phyloP scores from a whole-genome alignment of 1,284 basidiomycete genomes.

The Megacollybia platyphylla region DNA sequence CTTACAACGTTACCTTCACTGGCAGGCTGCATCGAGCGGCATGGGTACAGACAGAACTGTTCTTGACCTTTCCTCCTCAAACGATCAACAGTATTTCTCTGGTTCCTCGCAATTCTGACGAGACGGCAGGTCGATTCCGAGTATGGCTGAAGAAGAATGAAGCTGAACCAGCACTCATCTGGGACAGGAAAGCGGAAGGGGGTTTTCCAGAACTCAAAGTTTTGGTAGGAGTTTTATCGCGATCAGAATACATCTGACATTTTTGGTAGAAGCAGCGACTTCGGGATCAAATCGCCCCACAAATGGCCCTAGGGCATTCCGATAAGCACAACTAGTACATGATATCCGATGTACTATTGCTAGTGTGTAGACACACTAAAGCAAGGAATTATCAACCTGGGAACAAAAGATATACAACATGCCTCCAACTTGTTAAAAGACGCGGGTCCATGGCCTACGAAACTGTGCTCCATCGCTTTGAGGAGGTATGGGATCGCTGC shows the following conservation, averaged over 20 bases:
- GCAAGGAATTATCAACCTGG: no score
- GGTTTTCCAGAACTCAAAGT: slow-evolving; percentile 77
- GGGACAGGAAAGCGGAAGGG: slow-evolving; percentile 80
- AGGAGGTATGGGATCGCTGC: neutral
- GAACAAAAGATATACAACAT: no score
- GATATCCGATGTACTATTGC: neutral
- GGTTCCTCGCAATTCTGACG: slow-evolving; percentile 65
- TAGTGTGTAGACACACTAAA: no score
- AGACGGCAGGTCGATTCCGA: slow-evolving; percentile 79
- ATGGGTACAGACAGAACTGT: slow-evolving; percentile 83
- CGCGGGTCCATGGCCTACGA: no score
- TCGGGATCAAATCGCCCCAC: slow-evolving; percentile 70
- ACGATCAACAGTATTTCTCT: slow-evolving; percentile 53
- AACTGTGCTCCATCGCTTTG: neutral
- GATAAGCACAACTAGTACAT: slow-evolving; percentile 27
- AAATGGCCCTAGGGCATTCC: slow-evolving; percentile 72
- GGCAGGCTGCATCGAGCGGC: slow-evolving; percentile 73
- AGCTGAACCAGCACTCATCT: slow-evolving; percentile 33
- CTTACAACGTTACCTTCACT: neutral
- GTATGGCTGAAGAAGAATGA: slow-evolving; percentile 60
- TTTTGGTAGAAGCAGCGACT: slow-evolving; percentile 70
- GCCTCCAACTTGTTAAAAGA: no score
- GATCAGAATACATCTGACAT: slow-evolving; percentile 3
- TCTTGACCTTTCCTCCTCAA: slow-evolving; percentile 79
- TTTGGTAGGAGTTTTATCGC: slow-evolving; percentile 37